A percentile compares a stretch with the other conserved stretches of the same genome.
These are phyloP conservation scores for Nemania sp. DNA, from an alignment of 2,329 filamentous ascomycete genomes.

Conservation along the genomic window DNA sequence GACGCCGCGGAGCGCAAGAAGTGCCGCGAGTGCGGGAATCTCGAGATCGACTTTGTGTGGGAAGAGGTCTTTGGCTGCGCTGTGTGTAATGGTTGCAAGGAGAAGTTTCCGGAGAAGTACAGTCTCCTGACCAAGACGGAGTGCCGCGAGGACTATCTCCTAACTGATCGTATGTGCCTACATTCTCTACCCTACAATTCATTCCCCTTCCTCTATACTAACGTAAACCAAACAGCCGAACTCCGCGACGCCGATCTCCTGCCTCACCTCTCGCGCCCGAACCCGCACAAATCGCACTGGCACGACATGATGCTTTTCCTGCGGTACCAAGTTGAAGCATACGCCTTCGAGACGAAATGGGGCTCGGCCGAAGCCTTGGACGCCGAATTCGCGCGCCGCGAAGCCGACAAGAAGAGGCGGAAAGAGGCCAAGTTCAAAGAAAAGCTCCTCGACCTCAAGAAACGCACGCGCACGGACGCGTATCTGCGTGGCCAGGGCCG, in stretches of 20 bases:
- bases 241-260: slow-evolving; percentile 85
- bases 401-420: slow-evolving; percentile 76
- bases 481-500: slow-evolving; percentile 71
- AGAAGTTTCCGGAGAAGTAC: slow-evolving; percentile 88
- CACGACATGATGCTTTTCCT: slow-evolving; percentile 99
- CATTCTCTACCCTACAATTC: background rate
- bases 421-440: slow-evolving; percentile 92
- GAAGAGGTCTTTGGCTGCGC: slow-evolving; percentile 77
- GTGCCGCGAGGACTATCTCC: slow-evolving; percentile 88
- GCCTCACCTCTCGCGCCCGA: slow-evolving; percentile 84
- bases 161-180: slow-evolving; percentile 76
- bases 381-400: slow-evolving; percentile 80
- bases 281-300: slow-evolving; percentile 95
- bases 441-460: slow-evolving; percentile 88
- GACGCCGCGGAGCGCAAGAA: slow-evolving; percentile 67
- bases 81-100: slow-evolving; percentile 85
- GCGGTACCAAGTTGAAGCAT: slow-evolving; percentile 90
- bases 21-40: slow-evolving; percentile 78
- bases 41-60: slow-evolving; percentile 96
- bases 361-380: slow-evolving; percentile 83
- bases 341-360: slow-evolving; percentile 88
- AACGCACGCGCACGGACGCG: slow-evolving; percentile 87
- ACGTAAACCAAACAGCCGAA: slow-evolving; percentile 62
- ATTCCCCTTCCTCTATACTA: background rate
- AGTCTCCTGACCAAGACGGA: slow-evolving; percentile 96